A percentile compares a stretch with the other conserved stretches of the same genome.
These are phyloP conservation scores for Fusarium piperis DNA, from an alignment of 2,329 filamentous ascomycete species.

Conservation along the genomic window DNA sequence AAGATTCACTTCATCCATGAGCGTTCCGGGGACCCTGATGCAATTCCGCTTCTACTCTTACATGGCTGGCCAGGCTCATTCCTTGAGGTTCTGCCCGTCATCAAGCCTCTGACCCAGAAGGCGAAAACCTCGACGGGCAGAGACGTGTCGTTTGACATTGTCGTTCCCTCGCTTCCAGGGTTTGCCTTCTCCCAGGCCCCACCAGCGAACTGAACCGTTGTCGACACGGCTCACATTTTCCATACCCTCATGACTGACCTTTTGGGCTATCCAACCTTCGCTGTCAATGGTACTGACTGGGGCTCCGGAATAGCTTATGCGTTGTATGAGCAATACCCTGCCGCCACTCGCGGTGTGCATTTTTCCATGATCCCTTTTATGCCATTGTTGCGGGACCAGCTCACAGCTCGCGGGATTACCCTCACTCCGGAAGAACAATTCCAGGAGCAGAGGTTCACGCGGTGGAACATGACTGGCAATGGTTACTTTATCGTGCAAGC, in stretches of 20 bases:
- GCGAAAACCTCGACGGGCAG: not conserved
- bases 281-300: slow-evolving; percentile 32
- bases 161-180: slow-evolving; percentile 50
- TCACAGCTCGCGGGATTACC: slow-evolving; percentile 6
- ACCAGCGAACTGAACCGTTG: slow-evolving; percentile 45
- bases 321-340: slow-evolving; percentile 22
- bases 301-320: slow-evolving; percentile 15
- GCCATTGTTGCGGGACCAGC: slow-evolving; percentile 2
- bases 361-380: slow-evolving; percentile 24
- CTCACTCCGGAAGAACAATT: slow-evolving; percentile 12
- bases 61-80: slow-evolving; percentile 59
- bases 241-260: slow-evolving; percentile 49
- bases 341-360: slow-evolving; percentile 19
- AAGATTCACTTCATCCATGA: slow-evolving; percentile 41
- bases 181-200: slow-evolving; percentile 49
- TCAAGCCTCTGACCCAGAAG: slow-evolving; percentile 2
- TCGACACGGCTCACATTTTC: slow-evolving; percentile 50
- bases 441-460: not conserved
- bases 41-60: slow-evolving; percentile 53
- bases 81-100: slow-evolving; percentile 50
- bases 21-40: slow-evolving; percentile 26
- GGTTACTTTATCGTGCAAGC: slow-evolving; percentile 23
- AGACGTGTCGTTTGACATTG: slow-evolving; percentile 29
- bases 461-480: slow-evolving; percentile 8
- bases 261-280: slow-evolving; percentile 48